Conservation (phyloP, 495 filamentous ascomycete species). For the Penicillium antarcticum region DNA sequence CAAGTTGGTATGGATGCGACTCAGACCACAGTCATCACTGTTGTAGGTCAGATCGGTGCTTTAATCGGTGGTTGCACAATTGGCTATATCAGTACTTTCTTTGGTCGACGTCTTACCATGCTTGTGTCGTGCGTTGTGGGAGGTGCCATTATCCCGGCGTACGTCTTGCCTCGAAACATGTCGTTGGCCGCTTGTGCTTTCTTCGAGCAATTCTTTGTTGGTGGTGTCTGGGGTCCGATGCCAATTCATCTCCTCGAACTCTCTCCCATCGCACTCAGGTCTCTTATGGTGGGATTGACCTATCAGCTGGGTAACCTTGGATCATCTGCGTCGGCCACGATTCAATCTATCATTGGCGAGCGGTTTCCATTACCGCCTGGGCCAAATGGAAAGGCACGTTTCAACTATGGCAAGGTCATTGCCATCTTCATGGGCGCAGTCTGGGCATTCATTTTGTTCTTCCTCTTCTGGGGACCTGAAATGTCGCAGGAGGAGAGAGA, state of each 20-base stretch:
- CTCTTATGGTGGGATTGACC: constrained; percentile 30
- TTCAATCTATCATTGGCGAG: constrained; percentile 35
- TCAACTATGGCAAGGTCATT: constrained; percentile 34
- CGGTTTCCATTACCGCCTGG: constrained; percentile 26
- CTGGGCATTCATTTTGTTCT: constrained; percentile 32
- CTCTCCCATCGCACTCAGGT: constrained; percentile 26
- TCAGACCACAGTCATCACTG: constrained; percentile 33
- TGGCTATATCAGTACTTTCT: constrained; percentile 35
- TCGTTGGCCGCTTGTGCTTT: constrained; percentile 29
- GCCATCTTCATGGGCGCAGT: constrained; percentile 26
- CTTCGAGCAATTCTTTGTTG: constrained; percentile 36
- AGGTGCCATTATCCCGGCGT: constrained; percentile 30
- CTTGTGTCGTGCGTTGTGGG: constrained; percentile 29
- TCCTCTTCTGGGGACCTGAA: constrained; percentile 33
- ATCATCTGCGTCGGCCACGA: constrained; percentile 35
- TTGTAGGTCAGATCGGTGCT: constrained; percentile 24
- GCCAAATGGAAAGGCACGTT: constrained; percentile 20
- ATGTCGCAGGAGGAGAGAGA: constrained; percentile 35
- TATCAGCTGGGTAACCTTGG: constrained; percentile 39
- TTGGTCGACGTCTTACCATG: constrained; percentile 36
- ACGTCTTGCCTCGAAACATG: constrained; percentile 27
- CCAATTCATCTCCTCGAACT: constrained; percentile 36
- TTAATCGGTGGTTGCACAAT: constrained; percentile 29
- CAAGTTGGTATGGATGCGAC: constrained; percentile 29
- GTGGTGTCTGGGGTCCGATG: constrained; percentile 32